Base-by-base conservation (phyloP, 768 basidiomycete species). In the Holtermanniella nyarrowii region DNA sequence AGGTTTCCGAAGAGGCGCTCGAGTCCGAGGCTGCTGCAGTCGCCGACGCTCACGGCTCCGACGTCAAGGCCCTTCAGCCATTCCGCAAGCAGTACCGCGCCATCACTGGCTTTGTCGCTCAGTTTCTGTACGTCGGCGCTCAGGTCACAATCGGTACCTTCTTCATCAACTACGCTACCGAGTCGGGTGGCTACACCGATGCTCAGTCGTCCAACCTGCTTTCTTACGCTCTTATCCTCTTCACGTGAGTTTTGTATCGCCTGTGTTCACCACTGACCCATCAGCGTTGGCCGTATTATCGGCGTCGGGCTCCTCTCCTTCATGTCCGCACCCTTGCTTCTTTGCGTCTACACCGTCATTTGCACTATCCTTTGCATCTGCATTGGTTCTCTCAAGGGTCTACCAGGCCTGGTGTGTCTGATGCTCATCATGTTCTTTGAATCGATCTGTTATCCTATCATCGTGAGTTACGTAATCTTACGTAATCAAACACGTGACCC, bases 391-490 rank as follows among this genome's bases (percentile, higher is more conserved):
- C 63, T 79, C 5, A 71, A 75, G 5, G 81, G 83, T 13, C 72
- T 73, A 48, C 72, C 76, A 3, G 84, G 79, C 26, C 71, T 85
- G 40, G 79, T 74, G 10, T 82, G 78, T 70, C 65, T 85, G 27
- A 84, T 82, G 62, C 63, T 74, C 50, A 70, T 85, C 49, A 83
- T 84, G 76, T 83, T 82, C 75, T 83, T 83, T 65, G 83, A 84
- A 69, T 83, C 82, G n/a, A 59, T 64, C 56, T 62, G 59, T 57
- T 60, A 60, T 52, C 56, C 61, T 20, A 45, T 55, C 49, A 49
- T 53, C 52, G 43, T n/a, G n/a, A n/a, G n/a, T n/a, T n/a, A n/a
- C n/a, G n/a, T n/a, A 42, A 27, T 20, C 47, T n/a, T n/a, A 18
- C 27, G 12, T 48, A 26, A n/a, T 16, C 18, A 5, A 16, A 7